These are phyloP conservation scores for Pseudogymnoascus sp. DNA, from an alignment of 2,329 filamentous ascomycete genomes.

Conservation along the genomic window DNA sequence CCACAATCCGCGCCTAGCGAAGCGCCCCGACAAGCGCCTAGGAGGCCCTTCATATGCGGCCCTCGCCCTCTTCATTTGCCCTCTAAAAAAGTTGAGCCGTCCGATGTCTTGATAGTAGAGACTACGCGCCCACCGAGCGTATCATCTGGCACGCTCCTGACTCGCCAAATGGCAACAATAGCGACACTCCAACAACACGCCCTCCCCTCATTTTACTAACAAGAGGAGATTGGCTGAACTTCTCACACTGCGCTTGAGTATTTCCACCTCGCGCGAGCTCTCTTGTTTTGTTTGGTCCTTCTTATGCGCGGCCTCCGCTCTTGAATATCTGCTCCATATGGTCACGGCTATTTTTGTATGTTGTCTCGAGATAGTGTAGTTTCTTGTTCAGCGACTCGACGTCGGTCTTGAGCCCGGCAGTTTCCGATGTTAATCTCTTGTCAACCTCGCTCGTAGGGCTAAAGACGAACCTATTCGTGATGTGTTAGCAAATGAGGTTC, in stretches of 20 bases:
- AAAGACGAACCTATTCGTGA: slow-evolving; percentile 66
- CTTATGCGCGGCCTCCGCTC: slow-evolving; percentile 30
- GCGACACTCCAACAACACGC: not conserved
- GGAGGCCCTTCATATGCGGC: not conserved
- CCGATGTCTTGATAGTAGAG: not conserved
- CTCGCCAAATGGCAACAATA: not conserved
- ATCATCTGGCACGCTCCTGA: not conserved
- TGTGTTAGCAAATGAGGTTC: not conserved
- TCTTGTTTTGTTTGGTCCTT: not conserved
- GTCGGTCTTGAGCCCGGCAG: slow-evolving; percentile 65
- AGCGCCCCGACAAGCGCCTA: slow-evolving; percentile 1
- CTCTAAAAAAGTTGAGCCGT: not conserved
- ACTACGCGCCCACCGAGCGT: not conserved
- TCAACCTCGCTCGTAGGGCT: slow-evolving; percentile 65
- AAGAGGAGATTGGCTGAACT: not conserved
- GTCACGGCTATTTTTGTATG: slow-evolving; percentile 85
- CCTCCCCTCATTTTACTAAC: slow-evolving; percentile 1
- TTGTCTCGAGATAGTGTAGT: slow-evolving; percentile 87
- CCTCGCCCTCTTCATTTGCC: not conserved
- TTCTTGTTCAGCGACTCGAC: slow-evolving; percentile 78
- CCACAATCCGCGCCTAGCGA: not conserved
- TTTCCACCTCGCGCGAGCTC: not conserved
- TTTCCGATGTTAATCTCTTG: slow-evolving; percentile 66
- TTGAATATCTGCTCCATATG: slow-evolving; percentile 85
- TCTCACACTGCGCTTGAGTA: not conserved